Conservation (phyloP, 257 asterid genomes). For the Solanum dulcamara region DNA sequence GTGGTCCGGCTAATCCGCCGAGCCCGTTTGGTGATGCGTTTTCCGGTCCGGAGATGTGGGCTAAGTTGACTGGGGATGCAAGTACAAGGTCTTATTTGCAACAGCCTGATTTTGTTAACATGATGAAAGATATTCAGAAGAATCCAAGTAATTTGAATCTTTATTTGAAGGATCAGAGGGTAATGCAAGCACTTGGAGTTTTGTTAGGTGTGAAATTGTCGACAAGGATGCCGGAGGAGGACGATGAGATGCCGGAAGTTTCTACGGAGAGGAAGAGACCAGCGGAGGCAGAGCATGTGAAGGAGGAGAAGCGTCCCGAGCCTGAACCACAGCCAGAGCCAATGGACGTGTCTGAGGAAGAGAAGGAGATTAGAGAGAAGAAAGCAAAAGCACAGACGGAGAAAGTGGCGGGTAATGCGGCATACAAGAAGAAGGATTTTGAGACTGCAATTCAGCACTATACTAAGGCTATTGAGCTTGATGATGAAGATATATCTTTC, state of each 20-base stretch:
- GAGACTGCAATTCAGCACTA: slow-evolving; percentile 75
- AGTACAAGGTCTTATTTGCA: slow-evolving; percentile 46
- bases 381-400: slow-evolving; percentile 59
- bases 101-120: slow-evolving; percentile 73
- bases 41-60: slow-evolving; percentile 29
- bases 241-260: slow-evolving; percentile 28
- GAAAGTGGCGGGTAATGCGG: slow-evolving; percentile 85
- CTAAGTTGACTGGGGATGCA: slow-evolving; percentile 56
- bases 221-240: slow-evolving; percentile 42
- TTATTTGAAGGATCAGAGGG: slow-evolving; percentile 74
- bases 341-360: slow-evolving; percentile 39
- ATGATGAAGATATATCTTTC: slow-evolving; percentile 74
- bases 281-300: slow-evolving; percentile 25
- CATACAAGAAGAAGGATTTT: slow-evolving; percentile 87
- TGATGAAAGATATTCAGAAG: slow-evolving; percentile 89
- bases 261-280: slow-evolving; percentile 45
- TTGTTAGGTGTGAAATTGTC: slow-evolving; percentile 55
- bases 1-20: neutral
- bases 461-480: slow-evolving; percentile 58
- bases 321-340: slow-evolving; percentile 38
- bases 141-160: slow-evolving; percentile 50
- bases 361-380: slow-evolving; percentile 39
- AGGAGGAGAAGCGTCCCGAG: slow-evolving; percentile 37
- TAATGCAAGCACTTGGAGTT: slow-evolving; percentile 80
- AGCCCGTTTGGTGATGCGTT: slow-evolving; percentile 79